Conservation (phyloP, 1,284 basidiomycete genomes). For the Rugosomyces carneus region DNA sequence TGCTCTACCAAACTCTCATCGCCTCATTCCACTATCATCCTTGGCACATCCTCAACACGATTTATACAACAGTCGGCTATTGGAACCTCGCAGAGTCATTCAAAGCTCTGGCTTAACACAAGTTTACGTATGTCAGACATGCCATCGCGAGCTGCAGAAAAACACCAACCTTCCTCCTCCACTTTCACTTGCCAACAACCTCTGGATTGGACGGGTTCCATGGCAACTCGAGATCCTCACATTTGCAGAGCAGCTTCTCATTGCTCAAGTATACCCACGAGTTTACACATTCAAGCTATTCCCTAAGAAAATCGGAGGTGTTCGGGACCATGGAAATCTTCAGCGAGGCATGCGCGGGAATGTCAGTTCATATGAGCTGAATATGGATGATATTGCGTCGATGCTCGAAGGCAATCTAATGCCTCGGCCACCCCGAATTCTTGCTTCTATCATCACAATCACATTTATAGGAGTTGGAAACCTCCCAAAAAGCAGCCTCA, state of each 20-base stretch:
- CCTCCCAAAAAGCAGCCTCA: constrained; percentile 21
- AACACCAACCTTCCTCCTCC: too few relatives aligned
- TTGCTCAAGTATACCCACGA: constrained; percentile 22
- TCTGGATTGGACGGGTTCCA: constrained; percentile 31
- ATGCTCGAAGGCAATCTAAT: constrained; percentile 29
- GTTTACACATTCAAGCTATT: constrained; percentile 30
- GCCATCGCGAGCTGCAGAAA: too few relatives aligned
- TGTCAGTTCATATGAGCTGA: constrained; percentile 26
- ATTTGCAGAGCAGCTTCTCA: constrained; percentile 23
- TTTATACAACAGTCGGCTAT: too few relatives aligned
- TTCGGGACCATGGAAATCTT: constrained; percentile 9
- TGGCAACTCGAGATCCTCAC: constrained; percentile 19
- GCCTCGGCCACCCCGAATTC: constrained; percentile 23
- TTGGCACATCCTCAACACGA: too few relatives aligned
- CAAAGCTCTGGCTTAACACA: too few relatives aligned
- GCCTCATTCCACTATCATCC: too few relatives aligned
- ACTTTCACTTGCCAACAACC: constrained; percentile 26
- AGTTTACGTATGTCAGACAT: too few relatives aligned
- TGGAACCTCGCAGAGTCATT: too few relatives aligned
- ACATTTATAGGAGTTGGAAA: constrained; percentile 26
- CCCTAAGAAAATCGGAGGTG: constrained; percentile 19
- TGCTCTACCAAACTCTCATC: too few relatives aligned
- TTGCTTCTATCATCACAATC: constrained; percentile 27
- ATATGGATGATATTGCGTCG: constrained; percentile 17
- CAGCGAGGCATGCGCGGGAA: constrained; percentile 27